These are phyloP conservation scores for Pseudozyma flocculosa DNA, from an alignment of 1,284 basidiomycete species.

Conservation along the genomic window DNA sequence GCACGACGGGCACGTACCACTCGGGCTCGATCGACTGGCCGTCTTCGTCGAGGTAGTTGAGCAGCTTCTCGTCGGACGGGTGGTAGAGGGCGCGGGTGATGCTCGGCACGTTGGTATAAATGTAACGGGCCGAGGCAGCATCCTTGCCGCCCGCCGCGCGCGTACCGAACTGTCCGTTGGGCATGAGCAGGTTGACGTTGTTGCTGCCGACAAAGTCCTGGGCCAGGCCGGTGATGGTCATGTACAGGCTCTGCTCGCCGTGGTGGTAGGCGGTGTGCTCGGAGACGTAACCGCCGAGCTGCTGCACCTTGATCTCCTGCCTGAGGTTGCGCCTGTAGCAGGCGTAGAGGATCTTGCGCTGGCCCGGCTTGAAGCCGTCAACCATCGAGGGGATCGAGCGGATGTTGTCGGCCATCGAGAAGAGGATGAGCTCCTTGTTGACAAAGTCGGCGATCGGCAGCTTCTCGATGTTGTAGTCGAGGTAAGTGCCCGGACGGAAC, in stretches of 20 bases:
- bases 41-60: conserved; percentile 85
- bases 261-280: conserved; percentile 97
- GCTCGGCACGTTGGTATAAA: conserved; percentile 79
- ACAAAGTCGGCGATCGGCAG: conserved; percentile 93
- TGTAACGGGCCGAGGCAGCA: conserved; percentile 94
- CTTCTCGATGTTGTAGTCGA: conserved; percentile 84
- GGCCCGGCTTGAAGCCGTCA: conserved; percentile 98
- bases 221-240: conserved; percentile 90
- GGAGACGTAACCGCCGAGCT: conserved; percentile 89
- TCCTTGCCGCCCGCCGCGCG: conserved; percentile 61
- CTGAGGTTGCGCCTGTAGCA: conserved; percentile 93
- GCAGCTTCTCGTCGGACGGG: conserved; percentile 78
- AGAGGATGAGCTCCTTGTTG: conserved; percentile 95
- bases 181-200: conserved; percentile 86
- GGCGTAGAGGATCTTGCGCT: conserved; percentile 92
- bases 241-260: conserved; percentile 81
- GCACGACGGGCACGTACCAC: conserved; percentile 88
- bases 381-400: conserved; percentile 80
- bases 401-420: conserved; percentile 99
- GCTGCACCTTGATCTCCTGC: conserved; percentile 92
- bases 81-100: conserved; percentile 82
- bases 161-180: conserved; percentile 96
- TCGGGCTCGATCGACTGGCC: conserved; percentile 87
- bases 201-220: conserved; percentile 95
- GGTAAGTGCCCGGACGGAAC: conserved; percentile 93